Evolutionary conservation across 2,329 filamentous ascomycete genomes (phyloP).

Genomic region (Ophiostoma sp.): DNA sequence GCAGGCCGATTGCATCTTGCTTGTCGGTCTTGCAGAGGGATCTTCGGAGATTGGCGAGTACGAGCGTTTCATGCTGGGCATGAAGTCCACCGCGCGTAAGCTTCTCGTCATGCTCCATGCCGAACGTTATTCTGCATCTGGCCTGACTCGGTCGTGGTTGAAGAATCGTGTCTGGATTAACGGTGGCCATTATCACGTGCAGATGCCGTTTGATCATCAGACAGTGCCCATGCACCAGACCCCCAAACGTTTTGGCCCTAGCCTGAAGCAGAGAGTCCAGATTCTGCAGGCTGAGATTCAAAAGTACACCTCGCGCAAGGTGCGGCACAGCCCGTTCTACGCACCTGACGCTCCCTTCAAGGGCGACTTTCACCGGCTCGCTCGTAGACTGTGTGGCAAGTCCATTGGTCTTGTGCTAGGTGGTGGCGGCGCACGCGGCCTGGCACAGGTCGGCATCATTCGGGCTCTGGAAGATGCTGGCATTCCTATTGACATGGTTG

Average conservation of each 20-base stretch:
- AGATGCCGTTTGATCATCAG: slow-evolving; percentile 81
- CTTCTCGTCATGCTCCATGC: slow-evolving; percentile 83
- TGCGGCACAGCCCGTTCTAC: slow-evolving; percentile 84
- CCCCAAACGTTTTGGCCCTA: slow-evolving; percentile 72
- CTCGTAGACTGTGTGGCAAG: slow-evolving; percentile 83
- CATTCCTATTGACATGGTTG: slow-evolving; percentile 90
- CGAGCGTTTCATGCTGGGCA: slow-evolving; percentile 89
- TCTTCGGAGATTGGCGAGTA: slow-evolving; percentile 92
- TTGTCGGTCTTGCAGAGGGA: slow-evolving; percentile 85
- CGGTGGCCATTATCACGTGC: slow-evolving; percentile 92
- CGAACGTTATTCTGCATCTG: slow-evolving; percentile 79
- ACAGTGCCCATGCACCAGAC: slow-evolving; percentile 70
- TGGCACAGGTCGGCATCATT: slow-evolving; percentile 90
- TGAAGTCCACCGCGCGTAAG: slow-evolving; percentile 94
- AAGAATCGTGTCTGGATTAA: slow-evolving; percentile 96
- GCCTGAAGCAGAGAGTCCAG: slow-evolving; percentile 86
- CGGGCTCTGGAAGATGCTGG: slow-evolving; percentile 92
- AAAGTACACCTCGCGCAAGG: slow-evolving; percentile 90
- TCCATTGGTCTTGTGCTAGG: slow-evolving; percentile 91
- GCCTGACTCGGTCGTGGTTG: slow-evolving; percentile 82
- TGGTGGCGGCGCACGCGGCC: slow-evolving; percentile 85
- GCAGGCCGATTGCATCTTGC: slow-evolving; percentile 90
- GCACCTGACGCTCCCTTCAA: slow-evolving; percentile 90
- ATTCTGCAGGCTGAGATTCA: slow-evolving; percentile 95
- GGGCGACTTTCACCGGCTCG: slow-evolving; percentile 91